Conservation (phyloP, 108 stramenopile species). For the Cyclotella sp. region DNA sequence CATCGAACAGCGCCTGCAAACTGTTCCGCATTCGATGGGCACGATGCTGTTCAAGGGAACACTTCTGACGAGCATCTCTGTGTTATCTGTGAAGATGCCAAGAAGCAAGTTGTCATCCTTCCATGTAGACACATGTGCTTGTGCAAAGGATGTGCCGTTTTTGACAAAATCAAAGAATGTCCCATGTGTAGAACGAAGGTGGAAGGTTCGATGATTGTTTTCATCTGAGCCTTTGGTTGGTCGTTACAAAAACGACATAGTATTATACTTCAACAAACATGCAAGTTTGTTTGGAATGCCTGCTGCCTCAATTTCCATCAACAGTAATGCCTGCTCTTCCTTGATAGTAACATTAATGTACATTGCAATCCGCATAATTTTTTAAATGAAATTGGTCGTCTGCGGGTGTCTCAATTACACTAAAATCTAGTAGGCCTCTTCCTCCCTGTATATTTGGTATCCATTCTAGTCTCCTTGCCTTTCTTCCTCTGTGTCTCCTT, state of each 20-base stretch:
- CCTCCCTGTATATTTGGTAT: constrained; percentile 97
- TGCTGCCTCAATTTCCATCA: no score
- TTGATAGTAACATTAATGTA: no score
- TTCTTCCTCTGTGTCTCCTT: constrained; percentile 95
- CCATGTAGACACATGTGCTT: constrained; percentile 52
- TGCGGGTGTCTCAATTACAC: neutral
- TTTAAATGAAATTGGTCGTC: neutral
- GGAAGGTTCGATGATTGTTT: constrained; percentile 41
- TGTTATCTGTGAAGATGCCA: constrained; percentile 50
- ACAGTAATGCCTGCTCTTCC: neutral
- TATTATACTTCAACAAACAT: no score
- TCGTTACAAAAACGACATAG: neutral
- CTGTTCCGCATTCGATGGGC: neutral
- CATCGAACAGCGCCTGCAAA: neutral
- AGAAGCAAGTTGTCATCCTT: constrained; percentile 40
- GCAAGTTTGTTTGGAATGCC: no score
- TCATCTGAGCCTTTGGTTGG: constrained; percentile 24
- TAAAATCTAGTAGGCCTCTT: constrained; percentile 95
- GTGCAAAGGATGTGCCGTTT: constrained; percentile 34
- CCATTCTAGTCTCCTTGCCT: constrained; percentile 92
- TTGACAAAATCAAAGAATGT: constrained; percentile 40
- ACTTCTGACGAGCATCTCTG: constrained; percentile 41
- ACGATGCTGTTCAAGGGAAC: neutral
- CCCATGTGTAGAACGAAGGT: constrained; percentile 49
- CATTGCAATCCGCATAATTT: neutral